Evolutionary conservation across 192 early-diverging fungal genomes (phyloP).

Genomic region (Backusella luteola): DNA sequence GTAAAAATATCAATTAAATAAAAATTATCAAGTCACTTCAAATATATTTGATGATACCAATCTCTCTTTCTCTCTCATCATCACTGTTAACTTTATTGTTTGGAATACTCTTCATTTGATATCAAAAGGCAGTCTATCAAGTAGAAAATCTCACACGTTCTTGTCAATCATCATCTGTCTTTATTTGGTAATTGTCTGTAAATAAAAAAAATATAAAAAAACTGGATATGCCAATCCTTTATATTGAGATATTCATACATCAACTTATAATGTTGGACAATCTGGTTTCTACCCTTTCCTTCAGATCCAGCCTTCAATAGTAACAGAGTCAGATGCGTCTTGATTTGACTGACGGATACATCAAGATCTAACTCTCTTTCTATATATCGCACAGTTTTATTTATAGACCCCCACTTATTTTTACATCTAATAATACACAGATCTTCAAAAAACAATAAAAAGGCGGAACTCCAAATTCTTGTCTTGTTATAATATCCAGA

Average conservation of each 20-base stretch:
- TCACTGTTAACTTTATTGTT: not conserved
- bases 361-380: not conserved
- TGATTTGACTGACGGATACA: not conserved
- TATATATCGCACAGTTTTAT: not conserved
- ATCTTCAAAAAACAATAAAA: not conserved
- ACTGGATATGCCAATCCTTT: not conserved
- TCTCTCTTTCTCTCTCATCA: not conserved
- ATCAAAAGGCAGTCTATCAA: not conserved
- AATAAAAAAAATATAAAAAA: not conserved
- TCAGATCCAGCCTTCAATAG: not conserved
- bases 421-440: not conserved
- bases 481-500: not conserved
- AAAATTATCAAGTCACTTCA: not conserved
- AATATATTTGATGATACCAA: not conserved
- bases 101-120: not conserved
- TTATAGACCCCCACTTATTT: not conserved
- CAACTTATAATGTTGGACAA: not conserved
- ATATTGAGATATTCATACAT: not conserved
- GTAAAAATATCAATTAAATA: not conserved
- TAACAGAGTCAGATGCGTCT: not conserved
- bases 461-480: not conserved
- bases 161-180: not conserved
- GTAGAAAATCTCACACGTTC: not conserved
- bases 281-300: not conserved
- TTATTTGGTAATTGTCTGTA: not conserved